Conservation (phyloP, 148 eudicot genomes). For the Drosera capensis region DNA sequence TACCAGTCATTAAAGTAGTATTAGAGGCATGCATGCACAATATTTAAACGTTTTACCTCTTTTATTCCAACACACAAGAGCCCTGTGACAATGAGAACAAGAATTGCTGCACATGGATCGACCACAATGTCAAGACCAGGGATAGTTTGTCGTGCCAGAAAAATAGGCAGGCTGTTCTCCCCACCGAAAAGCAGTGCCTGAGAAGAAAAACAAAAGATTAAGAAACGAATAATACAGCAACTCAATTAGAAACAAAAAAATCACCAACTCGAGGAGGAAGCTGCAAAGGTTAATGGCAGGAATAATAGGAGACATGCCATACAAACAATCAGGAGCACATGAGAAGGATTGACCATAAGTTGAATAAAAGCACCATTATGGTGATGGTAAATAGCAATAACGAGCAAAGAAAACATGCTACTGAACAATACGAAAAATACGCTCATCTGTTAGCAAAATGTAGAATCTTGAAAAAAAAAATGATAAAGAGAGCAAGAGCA, state of each 20-base stretch:
- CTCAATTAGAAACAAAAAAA: neutral
- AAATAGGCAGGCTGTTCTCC: constrained; percentile 51
- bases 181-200: constrained; percentile 86
- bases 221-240: neutral
- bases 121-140: constrained; percentile 57
- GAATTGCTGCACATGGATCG: constrained; percentile 88
- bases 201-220: neutral
- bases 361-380: no score
- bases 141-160: constrained; percentile 62
- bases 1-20: neutral
- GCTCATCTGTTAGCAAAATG: no score
- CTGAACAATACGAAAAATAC: no score
- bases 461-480: no score
- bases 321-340: no score
- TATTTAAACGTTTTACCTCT: constrained; percentile 68
- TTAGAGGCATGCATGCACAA: constrained; percentile 1
- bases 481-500: no score
- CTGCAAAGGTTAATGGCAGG: no score
- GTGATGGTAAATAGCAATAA: no score
- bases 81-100: constrained; percentile 58
- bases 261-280: no score
- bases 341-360: no score
- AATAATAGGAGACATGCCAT: no score
- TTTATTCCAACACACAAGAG: constrained; percentile 90
- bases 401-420: no score